Conservation (phyloP, 192 early-diverging fungal species). For the Coemansia aciculifera region DNA sequence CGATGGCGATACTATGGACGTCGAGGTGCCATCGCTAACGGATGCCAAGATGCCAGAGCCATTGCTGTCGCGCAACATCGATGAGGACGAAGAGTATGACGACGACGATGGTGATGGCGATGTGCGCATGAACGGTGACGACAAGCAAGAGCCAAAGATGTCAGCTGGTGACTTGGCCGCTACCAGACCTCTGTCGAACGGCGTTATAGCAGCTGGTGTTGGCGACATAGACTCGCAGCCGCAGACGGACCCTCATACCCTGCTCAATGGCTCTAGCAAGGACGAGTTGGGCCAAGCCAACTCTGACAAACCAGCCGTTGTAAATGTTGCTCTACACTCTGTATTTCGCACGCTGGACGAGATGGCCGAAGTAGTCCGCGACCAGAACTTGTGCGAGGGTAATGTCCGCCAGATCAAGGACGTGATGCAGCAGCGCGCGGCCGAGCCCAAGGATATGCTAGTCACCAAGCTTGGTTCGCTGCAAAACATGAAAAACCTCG, state of each 20-base stretch:
- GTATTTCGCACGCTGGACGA: conserved; percentile 54
- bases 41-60: conserved; percentile 7
- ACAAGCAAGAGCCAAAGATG: not conserved
- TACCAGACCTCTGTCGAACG: not conserved
- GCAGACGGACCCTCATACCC: not conserved
- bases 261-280: not conserved
- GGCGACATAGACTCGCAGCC: not conserved
- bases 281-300: not conserved
- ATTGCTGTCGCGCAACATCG: conserved; percentile 28
- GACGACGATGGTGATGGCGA: conserved; percentile 24
- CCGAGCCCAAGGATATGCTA: conserved; percentile 52
- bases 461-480: conserved; percentile 45
- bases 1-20: conserved; percentile 5
- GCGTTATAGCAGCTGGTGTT: not conserved
- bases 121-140: not conserved
- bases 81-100: conserved; percentile 56
- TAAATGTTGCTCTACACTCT: conserved; percentile 16
- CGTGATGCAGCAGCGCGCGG: conserved; percentile 25
- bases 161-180: not conserved
- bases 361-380: conserved; percentile 34
- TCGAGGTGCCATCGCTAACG: conserved; percentile 13
- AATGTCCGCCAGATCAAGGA: conserved; percentile 29
- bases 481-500: conserved; percentile 66
- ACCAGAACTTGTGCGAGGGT: conserved; percentile 29
- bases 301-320: not conserved